Conservation (phyloP, 2,329 filamentous ascomycete genomes). For the Colletotrichum cereale region DNA sequence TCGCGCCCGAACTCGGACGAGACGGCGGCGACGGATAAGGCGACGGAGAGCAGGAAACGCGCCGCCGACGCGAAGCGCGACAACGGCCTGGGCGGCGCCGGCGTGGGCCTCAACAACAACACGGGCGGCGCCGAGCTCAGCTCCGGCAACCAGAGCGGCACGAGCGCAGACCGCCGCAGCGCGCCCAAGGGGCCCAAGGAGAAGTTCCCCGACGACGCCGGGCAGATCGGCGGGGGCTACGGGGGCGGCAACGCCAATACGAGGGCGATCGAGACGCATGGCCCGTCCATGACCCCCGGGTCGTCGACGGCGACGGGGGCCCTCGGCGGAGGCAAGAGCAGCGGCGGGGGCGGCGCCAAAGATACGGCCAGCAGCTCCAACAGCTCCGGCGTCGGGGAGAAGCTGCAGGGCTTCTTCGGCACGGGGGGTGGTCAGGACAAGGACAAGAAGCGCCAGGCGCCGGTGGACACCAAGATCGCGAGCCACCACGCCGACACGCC, state of each 20-base stretch:
- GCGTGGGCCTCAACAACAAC: conserved; percentile 48
- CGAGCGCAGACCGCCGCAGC: conserved; percentile 41
- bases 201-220: conserved; percentile 51
- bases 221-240: conserved; percentile 49
- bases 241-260: conserved; percentile 47
- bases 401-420: conserved; percentile 44
- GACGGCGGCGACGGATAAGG: too few species aligned
- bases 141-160: conserved; percentile 39
- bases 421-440: conserved; percentile 43
- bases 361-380: neutral
- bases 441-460: conserved; percentile 24
- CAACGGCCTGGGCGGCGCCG: conserved; percentile 47
- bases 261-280: conserved; percentile 45
- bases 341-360: neutral
- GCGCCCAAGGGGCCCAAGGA: conserved; percentile 45
- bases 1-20: conserved; percentile 34
- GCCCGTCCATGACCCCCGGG: conserved; percentile 10
- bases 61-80: conserved; percentile 48
- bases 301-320: conserved; percentile 16
- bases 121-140: conserved; percentile 49
- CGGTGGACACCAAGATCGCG: conserved; percentile 34
- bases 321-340: conserved; percentile 8
- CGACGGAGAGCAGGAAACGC: conserved; percentile 18
- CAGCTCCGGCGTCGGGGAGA: conserved; percentile 17
- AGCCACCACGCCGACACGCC: conserved; percentile 37